Conservation (phyloP, 352 stramenopile species). For the Phytophthora foliorum region DNA sequence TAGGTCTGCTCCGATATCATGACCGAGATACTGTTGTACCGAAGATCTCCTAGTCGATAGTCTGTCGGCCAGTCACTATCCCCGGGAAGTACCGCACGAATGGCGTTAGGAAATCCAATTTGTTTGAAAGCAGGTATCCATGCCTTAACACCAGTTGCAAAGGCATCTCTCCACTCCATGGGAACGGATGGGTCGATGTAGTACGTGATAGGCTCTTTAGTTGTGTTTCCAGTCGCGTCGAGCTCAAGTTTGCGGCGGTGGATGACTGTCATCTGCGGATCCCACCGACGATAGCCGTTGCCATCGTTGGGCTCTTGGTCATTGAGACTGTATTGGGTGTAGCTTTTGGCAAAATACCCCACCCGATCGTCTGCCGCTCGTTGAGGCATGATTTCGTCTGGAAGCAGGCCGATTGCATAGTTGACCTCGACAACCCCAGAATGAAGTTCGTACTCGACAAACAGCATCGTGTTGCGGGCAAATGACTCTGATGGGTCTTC, state of each 20-base stretch:
- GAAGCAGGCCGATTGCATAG: slow-evolving; percentile 81
- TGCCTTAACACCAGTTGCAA: slow-evolving; percentile 73
- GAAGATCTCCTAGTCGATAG: slow-evolving; percentile 85
- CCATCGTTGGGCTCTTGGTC: slow-evolving; percentile 39
- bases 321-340: slow-evolving; percentile 60
- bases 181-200: slow-evolving; percentile 90
- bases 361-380: slow-evolving; percentile 80
- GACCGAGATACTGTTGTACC: slow-evolving; percentile 89
- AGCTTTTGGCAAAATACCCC: slow-evolving; percentile 82
- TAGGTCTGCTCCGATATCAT: slow-evolving; percentile 88
- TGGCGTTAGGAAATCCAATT: slow-evolving; percentile 77
- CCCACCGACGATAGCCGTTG: slow-evolving; percentile 61
- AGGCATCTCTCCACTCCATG: slow-evolving; percentile 62
- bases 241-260: slow-evolving; percentile 75
- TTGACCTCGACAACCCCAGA: slow-evolving; percentile 62
- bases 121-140: slow-evolving; percentile 84
- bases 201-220: slow-evolving; percentile 72
- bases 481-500: slow-evolving; percentile 61
- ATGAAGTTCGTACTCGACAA: slow-evolving; percentile 81
- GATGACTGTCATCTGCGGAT: slow-evolving; percentile 70
- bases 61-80: slow-evolving; percentile 83
- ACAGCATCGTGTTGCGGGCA: slow-evolving; percentile 75
- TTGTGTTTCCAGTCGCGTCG: slow-evolving; percentile 43
- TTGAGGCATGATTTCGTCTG: slow-evolving; percentile 61
- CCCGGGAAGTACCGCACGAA: slow-evolving; percentile 69